Conservation (phyloP, 352 stramenopile species). For the Pythium chondricola region DNA sequence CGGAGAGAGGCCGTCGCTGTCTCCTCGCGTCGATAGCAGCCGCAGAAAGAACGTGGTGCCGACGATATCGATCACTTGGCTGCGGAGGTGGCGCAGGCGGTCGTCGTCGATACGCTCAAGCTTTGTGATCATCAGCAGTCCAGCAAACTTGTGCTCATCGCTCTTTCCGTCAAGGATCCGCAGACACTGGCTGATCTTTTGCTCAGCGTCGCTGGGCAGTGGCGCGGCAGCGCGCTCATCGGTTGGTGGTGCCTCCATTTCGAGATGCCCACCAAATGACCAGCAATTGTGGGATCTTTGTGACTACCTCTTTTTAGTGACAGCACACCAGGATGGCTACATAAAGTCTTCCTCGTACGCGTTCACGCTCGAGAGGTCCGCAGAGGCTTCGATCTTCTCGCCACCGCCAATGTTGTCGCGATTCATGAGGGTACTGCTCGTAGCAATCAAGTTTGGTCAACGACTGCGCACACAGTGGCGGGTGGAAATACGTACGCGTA, state of each 20-base stretch:
- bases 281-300: no score
- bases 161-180: constrained; percentile 57
- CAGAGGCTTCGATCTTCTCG: constrained; percentile 32
- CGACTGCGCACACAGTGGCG: neutral
- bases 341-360: constrained; percentile 81
- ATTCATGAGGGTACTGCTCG: constrained; percentile 43
- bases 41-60: constrained; percentile 71
- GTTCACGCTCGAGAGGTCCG: constrained; percentile 60
- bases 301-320: constrained; percentile 1
- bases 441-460: neutral
- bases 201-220: no score
- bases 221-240: no score
- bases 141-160: constrained; percentile 86
- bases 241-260: no score
- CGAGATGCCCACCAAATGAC: no score
- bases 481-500: constrained; percentile 43
- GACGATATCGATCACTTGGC: constrained; percentile 55
- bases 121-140: constrained; percentile 84
- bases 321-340: no score
- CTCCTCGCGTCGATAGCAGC: constrained; percentile 73
- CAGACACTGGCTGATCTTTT: constrained; percentile 44
- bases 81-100: constrained; percentile 42
- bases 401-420: constrained; percentile 58
- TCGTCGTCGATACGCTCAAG: constrained; percentile 37
- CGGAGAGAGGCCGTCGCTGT: constrained; percentile 45